Evolutionary conservation across 345 rosid species (phyloP).

Genomic region (Citrus australasica): DNA sequence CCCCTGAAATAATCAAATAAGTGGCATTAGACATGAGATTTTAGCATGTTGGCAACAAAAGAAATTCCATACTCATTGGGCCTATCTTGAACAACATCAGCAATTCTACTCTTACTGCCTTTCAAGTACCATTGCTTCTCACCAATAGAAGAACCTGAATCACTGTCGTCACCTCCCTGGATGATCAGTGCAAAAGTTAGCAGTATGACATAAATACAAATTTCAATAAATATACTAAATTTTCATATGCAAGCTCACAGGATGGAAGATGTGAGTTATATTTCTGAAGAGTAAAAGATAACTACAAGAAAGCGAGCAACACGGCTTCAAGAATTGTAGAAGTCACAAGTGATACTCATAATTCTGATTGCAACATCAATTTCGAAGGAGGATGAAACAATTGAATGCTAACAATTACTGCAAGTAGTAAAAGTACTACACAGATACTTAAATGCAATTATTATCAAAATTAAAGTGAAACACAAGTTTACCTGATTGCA

Average conservation of each 20-base stretch:
- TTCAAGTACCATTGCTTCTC: conserved; percentile 40
- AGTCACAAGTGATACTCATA: not conserved
- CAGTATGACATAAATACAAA: conserved; percentile 12
- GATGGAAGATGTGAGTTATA: not conserved
- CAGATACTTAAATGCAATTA: not conserved
- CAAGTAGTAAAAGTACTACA: not conserved
- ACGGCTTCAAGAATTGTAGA: not conserved
- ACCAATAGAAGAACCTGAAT: conserved; percentile 36
- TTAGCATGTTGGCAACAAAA: conserved; percentile 7
- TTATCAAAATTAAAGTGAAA: not conserved
- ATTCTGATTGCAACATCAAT: not conserved
- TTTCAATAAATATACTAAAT: conserved; percentile 1
- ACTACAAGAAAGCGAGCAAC: not conserved
- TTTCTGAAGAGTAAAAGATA: not conserved
- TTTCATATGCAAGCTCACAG: not conserved
- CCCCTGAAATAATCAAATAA: conserved; percentile 12
- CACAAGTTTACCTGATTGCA: not conserved
- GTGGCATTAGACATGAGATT: conserved; percentile 1
- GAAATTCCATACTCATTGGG: conserved; percentile 44
- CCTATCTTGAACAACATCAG: conserved; percentile 30
- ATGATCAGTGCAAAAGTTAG: conserved; percentile 18
- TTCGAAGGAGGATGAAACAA: not conserved
- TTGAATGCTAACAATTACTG: not conserved
- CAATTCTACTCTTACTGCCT: conserved; percentile 39
- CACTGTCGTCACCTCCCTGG: conserved; percentile 61